Conservation (phyloP, 345 rosid species). For the Pseudoturritis turrita region DNA sequence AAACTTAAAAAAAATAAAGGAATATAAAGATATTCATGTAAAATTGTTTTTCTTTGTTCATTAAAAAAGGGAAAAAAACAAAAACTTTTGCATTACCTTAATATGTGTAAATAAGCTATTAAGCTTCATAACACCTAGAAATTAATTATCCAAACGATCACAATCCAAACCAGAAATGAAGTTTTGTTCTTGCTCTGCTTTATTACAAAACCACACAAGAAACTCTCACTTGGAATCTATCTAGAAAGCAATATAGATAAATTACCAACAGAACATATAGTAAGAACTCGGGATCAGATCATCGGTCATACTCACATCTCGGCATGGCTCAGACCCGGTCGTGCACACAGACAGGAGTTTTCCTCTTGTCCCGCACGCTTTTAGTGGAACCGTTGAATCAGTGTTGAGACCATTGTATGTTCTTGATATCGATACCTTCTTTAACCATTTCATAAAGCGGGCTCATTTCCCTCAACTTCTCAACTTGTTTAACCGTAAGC, state of each 20-base stretch:
- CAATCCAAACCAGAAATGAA: background rate
- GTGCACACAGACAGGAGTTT: background rate
- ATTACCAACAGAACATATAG: conserved; percentile 1
- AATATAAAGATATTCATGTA: background rate
- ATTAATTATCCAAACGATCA: conserved; percentile 6
- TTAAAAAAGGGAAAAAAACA: background rate
- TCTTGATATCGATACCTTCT: conserved; percentile 81
- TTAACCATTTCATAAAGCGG: conserved; percentile 94
- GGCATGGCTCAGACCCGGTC: background rate
- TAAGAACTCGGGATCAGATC: background rate
- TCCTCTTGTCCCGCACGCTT: background rate
- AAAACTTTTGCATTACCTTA: background rate
- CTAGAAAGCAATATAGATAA: conserved; percentile 9
- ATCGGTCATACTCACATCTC: conserved; percentile 2
- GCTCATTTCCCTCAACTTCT: conserved; percentile 94
- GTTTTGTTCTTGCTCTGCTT: conserved; percentile 11
- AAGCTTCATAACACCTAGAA: background rate
- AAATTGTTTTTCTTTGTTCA: background rate
- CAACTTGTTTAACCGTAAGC: conserved; percentile 85
- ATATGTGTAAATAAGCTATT: background rate
- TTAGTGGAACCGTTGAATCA: conserved; percentile 23
- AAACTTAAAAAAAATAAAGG: too few species aligned
- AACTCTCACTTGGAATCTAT: conserved; percentile 20
- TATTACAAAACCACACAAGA: conserved; percentile 27
- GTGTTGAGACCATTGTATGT: conserved; percentile 91